Evolutionary conservation across 129 eudicot species (phyloP).

Genomic region (Lactuca saligna): DNA sequence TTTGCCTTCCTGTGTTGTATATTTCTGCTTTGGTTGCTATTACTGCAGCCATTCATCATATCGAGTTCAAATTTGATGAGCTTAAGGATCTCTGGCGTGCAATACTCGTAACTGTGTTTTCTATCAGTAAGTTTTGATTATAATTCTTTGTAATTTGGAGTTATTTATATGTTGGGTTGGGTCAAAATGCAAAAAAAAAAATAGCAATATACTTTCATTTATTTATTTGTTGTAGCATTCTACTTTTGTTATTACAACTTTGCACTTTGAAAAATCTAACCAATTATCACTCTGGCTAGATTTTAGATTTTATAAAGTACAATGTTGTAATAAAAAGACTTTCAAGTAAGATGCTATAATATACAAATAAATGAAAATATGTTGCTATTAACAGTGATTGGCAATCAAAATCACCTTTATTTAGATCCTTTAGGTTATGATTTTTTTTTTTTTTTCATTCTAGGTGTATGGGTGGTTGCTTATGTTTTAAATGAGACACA

Average conservation of each 20-base stretch:
- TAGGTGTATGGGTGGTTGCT: conserved; percentile 72
- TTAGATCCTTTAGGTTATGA: conserved; percentile 10
- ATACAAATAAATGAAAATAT: no score
- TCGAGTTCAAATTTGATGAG: conserved; percentile 86
- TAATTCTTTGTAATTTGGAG: conserved; percentile 1
- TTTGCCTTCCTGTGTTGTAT: conserved; percentile 60
- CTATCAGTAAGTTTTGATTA: conserved; percentile 46
- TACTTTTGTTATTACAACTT: no score
- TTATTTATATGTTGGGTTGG: conserved; percentile 1
- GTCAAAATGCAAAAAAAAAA: no score
- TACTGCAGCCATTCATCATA: conserved; percentile 74
- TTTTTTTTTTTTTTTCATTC: conserved; percentile 24
- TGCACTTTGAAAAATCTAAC: not conserved
- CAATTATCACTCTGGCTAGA: no score
- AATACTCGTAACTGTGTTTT: conserved; percentile 57
- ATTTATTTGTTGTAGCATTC: no score
- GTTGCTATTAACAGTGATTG: conserved; percentile 3
- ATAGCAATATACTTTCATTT: not conserved
- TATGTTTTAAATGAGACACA: conserved; percentile 72
- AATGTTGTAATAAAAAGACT: not conserved
- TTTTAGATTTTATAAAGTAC: no score
- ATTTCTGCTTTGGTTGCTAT: conserved; percentile 60
- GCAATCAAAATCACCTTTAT: not conserved
- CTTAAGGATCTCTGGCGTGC: conserved; percentile 97
- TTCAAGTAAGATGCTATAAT: not conserved